These are phyloP conservation scores for Begonia fuchsioides DNA, from an alignment of 306 rosid genomes.

Conservation along the genomic window DNA sequence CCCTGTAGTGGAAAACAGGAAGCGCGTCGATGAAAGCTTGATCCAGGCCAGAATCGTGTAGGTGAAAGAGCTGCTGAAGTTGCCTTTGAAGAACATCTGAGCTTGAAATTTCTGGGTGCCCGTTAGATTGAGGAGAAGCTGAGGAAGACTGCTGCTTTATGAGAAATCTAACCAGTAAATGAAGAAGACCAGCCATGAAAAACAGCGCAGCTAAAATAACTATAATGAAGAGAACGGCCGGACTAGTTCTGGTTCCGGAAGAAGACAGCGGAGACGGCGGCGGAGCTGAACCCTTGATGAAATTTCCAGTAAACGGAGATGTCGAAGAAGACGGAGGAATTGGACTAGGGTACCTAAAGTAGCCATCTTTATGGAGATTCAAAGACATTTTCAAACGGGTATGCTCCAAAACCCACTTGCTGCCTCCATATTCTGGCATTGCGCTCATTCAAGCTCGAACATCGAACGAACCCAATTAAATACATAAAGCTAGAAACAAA, in stretches of 20 bases:
- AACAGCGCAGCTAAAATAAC: slow-evolving; percentile 84
- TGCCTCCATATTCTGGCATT: slow-evolving; percentile 27
- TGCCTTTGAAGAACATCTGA: slow-evolving; percentile 92
- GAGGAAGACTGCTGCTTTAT: slow-evolving; percentile 66
- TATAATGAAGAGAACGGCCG: slow-evolving; percentile 87
- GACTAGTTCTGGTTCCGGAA: slow-evolving; percentile 70
- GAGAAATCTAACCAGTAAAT: slow-evolving; percentile 87
- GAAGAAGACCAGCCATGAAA: slow-evolving; percentile 90
- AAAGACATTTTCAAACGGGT: slow-evolving; percentile 74
- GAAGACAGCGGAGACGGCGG: slow-evolving; percentile 21
- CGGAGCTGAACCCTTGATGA: slow-evolving; percentile 27
- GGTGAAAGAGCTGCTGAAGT: slow-evolving; percentile 89
- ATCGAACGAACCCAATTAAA: slow-evolving; percentile 17
- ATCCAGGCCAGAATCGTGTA: slow-evolving; percentile 93
- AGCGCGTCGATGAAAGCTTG: slow-evolving; percentile 95
- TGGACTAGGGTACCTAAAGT: slow-evolving; percentile 59
- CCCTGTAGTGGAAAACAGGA: slow-evolving; percentile 87
- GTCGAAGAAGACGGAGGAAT: slow-evolving; percentile 32
- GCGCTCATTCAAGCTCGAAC: slow-evolving; percentile 11
- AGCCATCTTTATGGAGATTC: slow-evolving; percentile 56
- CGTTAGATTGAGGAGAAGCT: slow-evolving; percentile 38
- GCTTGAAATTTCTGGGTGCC: slow-evolving; percentile 59
- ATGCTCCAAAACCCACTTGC: slow-evolving; percentile 29
- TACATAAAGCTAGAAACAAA: slow-evolving; percentile 12
- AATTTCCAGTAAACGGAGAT: slow-evolving; percentile 24